A percentile compares a stretch with the other conserved stretches of the same genome.
These are phyloP conservation scores for Dipodascopsis uninucleata DNA, from an alignment of 805 yeast species.

Conservation along the genomic window DNA sequence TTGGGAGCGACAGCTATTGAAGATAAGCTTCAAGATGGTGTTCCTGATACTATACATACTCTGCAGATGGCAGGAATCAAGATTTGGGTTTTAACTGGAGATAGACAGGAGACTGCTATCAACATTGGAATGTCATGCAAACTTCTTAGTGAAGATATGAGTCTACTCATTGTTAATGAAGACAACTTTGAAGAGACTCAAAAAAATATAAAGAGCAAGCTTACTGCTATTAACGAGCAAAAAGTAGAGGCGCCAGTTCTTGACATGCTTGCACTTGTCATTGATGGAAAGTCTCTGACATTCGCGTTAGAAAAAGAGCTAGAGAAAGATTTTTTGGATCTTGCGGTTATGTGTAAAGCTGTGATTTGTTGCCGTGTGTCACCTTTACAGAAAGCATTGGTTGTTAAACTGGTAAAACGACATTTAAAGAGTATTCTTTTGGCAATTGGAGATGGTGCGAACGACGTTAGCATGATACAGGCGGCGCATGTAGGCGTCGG, in stretches of 20 bases:
- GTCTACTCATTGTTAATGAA: slow-evolving; percentile 82
- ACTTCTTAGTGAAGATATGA: slow-evolving; percentile 92
- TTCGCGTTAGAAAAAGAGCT: slow-evolving; percentile 79
- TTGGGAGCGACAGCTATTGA: slow-evolving; percentile 98
- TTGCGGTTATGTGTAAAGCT: slow-evolving; percentile 87
- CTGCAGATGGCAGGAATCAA: slow-evolving; percentile 95
- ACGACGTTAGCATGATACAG: slow-evolving; percentile 98
- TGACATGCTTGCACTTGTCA: slow-evolving; percentile 78
- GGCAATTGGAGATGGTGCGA: slow-evolving; percentile 99
- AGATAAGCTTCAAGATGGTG: slow-evolving; percentile 96
- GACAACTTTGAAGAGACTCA: slow-evolving; percentile 73
- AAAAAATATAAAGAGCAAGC: slow-evolving; percentile 67
- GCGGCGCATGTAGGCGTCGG: slow-evolving; percentile 99
- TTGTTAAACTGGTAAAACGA: slow-evolving; percentile 87
- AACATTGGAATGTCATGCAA: slow-evolving; percentile 98
- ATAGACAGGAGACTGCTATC: slow-evolving; percentile 96
- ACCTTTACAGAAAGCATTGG: slow-evolving; percentile 93
- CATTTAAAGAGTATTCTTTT: slow-evolving; percentile 68
- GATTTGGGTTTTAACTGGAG: slow-evolving; percentile 98
- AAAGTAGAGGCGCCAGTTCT: slow-evolving; percentile 36
- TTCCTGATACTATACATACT: slow-evolving; percentile 94
- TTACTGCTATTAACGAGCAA: slow-evolving; percentile 61
- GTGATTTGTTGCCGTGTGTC: slow-evolving; percentile 98
- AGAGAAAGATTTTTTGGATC: slow-evolving; percentile 70
- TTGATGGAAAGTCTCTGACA: slow-evolving; percentile 88